phyloP scores from a whole-genome alignment of 129 eudicot genomes.

The Heracleum sosnowskyi region DNA sequence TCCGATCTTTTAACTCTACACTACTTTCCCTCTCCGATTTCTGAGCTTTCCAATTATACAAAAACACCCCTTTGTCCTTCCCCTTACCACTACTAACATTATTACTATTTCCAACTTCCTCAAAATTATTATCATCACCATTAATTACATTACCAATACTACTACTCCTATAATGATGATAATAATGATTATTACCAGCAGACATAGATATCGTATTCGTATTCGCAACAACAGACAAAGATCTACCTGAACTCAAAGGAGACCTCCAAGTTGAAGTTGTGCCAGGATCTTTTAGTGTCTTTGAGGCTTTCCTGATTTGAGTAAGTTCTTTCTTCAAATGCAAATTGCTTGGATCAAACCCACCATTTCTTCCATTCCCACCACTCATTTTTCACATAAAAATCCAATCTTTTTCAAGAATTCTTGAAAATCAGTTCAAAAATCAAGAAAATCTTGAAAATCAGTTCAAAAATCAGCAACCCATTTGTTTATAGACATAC shows the following conservation, averaged over 20 bases:
- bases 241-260: slow-evolving; percentile 67
- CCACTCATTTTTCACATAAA: slow-evolving; percentile 37
- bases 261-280: slow-evolving; percentile 87
- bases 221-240: slow-evolving; percentile 27
- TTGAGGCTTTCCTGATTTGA: slow-evolving; percentile 73
- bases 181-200: slow-evolving; percentile 28
- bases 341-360: slow-evolving; percentile 82
- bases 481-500: not conserved
- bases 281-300: slow-evolving; percentile 78
- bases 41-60: slow-evolving; percentile 76
- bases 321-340: slow-evolving; percentile 91
- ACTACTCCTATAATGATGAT: slow-evolving; percentile 23
- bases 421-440: slow-evolving; percentile 12
- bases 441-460: slow-evolving; percentile 12
- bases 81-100: slow-evolving; percentile 3
- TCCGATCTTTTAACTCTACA: slow-evolving; percentile 18
- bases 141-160: not conserved
- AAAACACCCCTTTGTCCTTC: slow-evolving; percentile 55
- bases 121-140: slow-evolving; percentile 11
- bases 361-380: slow-evolving; percentile 22
- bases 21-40: slow-evolving; percentile 71
- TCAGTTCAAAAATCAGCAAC: not conserved
- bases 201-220: slow-evolving; percentile 28
- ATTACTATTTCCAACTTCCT: slow-evolving; percentile 12
- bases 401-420: not conserved